These are phyloP conservation scores for Lasiosphaeris hirsuta DNA, from an alignment of 495 filamentous ascomycete species.

Conservation along the genomic window DNA sequence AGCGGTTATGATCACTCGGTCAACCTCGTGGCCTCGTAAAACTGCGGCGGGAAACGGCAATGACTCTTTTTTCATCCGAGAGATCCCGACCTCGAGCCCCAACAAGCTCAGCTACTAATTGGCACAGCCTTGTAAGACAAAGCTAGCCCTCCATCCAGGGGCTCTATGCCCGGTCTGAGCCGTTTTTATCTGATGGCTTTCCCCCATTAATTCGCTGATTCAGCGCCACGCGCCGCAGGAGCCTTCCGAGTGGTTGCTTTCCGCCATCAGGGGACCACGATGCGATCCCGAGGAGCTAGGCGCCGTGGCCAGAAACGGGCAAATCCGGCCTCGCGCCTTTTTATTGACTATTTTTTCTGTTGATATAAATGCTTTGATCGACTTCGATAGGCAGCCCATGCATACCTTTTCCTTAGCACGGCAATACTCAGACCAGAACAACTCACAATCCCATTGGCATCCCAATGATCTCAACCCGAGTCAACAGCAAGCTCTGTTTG, in stretches of 20 bases:
- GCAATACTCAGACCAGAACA: neutral
- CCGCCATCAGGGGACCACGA: neutral
- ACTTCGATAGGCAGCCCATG: neutral
- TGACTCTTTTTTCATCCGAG: neutral
- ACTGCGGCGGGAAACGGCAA: neutral
- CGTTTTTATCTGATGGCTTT: neutral
- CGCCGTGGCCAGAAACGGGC: neutral
- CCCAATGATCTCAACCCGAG: conserved; percentile 28
- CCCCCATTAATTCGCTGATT: neutral
- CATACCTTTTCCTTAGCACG: too few species aligned
- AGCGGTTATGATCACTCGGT: too few species aligned
- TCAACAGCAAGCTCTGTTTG: conserved; percentile 27
- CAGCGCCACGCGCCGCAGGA: neutral
- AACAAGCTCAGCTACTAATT: neutral
- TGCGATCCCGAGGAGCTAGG: too few species aligned
- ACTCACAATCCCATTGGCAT: neutral
- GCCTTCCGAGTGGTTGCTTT: neutral
- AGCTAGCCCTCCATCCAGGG: neutral
- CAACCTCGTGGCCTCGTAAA: neutral
- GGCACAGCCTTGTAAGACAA: conserved; percentile 11
- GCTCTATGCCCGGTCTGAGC: neutral
- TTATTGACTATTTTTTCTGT: neutral
- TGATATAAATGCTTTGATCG: neutral
- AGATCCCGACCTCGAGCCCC: neutral
- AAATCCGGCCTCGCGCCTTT: conserved; percentile 1